Conservation (phyloP, 192 early-diverging fungal genomes). For the Umbelopsis ramanniana region DNA sequence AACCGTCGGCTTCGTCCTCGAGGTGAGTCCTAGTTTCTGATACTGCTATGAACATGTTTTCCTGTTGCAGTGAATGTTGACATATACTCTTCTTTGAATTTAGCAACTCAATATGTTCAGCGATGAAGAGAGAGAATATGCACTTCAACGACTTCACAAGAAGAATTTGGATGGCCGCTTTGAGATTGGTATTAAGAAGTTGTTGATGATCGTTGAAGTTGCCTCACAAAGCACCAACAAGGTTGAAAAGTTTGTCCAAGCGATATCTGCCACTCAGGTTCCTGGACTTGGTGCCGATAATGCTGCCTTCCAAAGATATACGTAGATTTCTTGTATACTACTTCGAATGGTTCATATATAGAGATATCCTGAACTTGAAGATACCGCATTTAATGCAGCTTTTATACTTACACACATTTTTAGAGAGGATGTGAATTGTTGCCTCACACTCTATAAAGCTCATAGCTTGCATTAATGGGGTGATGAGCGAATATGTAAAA, state of each 20-base stretch:
- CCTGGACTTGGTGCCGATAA: neutral
- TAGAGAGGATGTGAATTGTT: neutral
- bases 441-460: neutral
- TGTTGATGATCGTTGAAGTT: constrained; percentile 91
- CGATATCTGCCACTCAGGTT: constrained; percentile 28
- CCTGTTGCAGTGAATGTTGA: no score
- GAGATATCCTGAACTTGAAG: no score
- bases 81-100: constrained; percentile 14
- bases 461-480: no score
- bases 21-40: constrained; percentile 33
- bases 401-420: neutral
- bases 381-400: no score
- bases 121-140: constrained; percentile 62
- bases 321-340: no score
- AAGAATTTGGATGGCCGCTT: constrained; percentile 62
- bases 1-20: constrained; percentile 73
- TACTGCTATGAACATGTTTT: no score
- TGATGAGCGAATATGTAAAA: no score
- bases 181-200: constrained; percentile 88
- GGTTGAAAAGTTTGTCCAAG: constrained; percentile 75
- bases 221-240: constrained; percentile 85
- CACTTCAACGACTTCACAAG: constrained; percentile 57
- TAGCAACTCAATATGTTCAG: constrained; percentile 69
- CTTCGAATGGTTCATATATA: no score
- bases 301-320: neutral